Evolutionary conservation across 2,329 filamentous ascomycete genomes (phyloP).

Genomic region (Botrytis galanthina): DNA sequence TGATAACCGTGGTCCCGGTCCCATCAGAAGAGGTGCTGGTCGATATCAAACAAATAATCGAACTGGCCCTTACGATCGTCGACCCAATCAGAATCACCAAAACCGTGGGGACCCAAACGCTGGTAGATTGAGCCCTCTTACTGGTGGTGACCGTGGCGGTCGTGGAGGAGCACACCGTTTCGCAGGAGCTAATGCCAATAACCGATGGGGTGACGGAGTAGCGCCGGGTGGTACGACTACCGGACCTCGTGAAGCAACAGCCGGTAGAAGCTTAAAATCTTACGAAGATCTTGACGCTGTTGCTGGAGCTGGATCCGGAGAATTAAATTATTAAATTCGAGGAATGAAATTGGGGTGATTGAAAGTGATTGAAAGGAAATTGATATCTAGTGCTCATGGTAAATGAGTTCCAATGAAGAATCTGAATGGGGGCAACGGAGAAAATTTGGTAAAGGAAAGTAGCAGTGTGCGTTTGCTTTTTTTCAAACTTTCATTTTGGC

Average conservation of each 20-base stretch:
- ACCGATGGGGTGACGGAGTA: conserved; percentile 68
- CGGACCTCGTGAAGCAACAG: conserved; percentile 85
- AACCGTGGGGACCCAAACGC: conserved; percentile 48
- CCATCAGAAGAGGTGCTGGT: conserved; percentile 66
- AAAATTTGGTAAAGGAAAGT: conserved; percentile 7
- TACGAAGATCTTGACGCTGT: conserved; percentile 96
- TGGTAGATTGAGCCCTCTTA: conserved; percentile 46
- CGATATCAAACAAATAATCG: conserved; percentile 59
- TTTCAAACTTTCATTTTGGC: conserved; percentile 8
- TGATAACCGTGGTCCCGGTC: conserved; percentile 59
- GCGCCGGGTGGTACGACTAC: conserved; percentile 71
- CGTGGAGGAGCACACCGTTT: conserved; percentile 48
- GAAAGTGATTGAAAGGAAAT: background rate
- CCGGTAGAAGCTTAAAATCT: conserved; percentile 89
- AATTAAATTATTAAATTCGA: conserved; percentile 74
- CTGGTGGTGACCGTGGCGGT: conserved; percentile 38
- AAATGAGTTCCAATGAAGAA: background rate
- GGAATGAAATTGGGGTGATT: background rate
- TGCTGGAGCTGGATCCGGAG: conserved; percentile 69
- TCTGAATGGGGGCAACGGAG: background rate
- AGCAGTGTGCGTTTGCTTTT: conserved; percentile 6
- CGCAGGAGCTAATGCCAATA: conserved; percentile 47
- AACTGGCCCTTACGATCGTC: conserved; percentile 71
- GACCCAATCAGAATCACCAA: conserved; percentile 50
- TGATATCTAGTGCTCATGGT: background rate